A percentile compares a stretch with the other conserved stretches of the same genome.
Conservation (phyloP, 1,284 basidiomycete genomes). For the Naganishia sp. region DNA sequence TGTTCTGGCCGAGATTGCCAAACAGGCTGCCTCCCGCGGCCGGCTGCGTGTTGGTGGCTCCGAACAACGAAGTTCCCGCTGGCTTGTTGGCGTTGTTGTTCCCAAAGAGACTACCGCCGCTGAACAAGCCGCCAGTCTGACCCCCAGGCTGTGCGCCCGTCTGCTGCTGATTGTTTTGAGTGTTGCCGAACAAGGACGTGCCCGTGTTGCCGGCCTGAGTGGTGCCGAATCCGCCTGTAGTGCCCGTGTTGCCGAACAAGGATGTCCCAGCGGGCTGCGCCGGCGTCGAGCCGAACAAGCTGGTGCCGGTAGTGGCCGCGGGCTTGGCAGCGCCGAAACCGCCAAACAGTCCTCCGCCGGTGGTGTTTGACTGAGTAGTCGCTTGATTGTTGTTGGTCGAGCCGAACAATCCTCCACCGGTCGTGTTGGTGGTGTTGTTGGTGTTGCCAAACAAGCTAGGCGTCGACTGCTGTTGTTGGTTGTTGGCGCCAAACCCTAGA, state of each 20-base stretch:
- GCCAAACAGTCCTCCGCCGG: constrained; percentile 39
- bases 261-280: constrained; percentile 18
- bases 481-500: constrained; percentile 36
- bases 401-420: constrained; percentile 57
- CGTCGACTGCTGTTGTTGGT: constrained; percentile 42
- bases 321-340: constrained; percentile 35
- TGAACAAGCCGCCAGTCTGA: constrained; percentile 47
- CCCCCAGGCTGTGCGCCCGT: constrained; percentile 33
- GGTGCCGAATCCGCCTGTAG: constrained; percentile 41
- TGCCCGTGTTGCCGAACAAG: constrained; percentile 29
- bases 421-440: constrained; percentile 47
- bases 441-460: constrained; percentile 51
- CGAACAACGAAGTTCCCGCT: constrained; percentile 40
- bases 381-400: constrained; percentile 41
- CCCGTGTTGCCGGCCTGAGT: constrained; percentile 49
- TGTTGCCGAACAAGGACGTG: constrained; percentile 31
- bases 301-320: constrained; percentile 12
- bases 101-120: constrained; percentile 37
- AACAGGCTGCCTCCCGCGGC: constrained; percentile 44
- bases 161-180: constrained; percentile 27
- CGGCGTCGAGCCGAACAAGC: constrained; percentile 26
- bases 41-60: constrained; percentile 34
- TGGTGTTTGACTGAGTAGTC: constrained; percentile 38
- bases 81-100: constrained; percentile 30
- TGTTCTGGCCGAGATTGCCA: constrained; percentile 35